Conservation (phyloP, 2,329 filamentous ascomycete genomes). For the Pseudogymnoascus sp. region DNA sequence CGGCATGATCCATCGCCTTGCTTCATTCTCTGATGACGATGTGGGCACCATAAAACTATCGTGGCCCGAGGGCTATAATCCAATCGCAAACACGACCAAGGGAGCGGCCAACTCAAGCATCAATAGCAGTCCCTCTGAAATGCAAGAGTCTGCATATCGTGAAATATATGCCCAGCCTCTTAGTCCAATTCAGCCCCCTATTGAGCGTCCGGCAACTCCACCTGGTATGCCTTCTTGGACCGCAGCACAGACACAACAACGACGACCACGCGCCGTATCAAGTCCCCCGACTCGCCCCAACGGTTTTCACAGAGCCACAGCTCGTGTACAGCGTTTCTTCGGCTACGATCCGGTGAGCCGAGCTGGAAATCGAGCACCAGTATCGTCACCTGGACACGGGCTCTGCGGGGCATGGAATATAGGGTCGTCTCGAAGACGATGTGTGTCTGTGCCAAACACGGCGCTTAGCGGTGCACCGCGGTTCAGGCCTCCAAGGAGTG, state of each 20-base stretch:
- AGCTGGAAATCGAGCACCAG: slow-evolving; percentile 13
- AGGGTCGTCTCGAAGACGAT: not conserved
- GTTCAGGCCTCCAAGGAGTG: slow-evolving; percentile 27
- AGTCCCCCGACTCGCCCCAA: slow-evolving; percentile 12
- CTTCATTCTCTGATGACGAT: not conserved
- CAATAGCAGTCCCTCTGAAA: not conserved
- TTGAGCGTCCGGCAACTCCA: slow-evolving; percentile 25
- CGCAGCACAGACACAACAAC: slow-evolving; percentile 19
- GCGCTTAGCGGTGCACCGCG: slow-evolving; percentile 18
- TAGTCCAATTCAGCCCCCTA: slow-evolving; percentile 24
- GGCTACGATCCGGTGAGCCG: slow-evolving; percentile 11
- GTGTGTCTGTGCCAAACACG: not conserved
- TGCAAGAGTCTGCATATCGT: slow-evolving; percentile 12
- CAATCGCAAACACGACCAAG: not conserved
- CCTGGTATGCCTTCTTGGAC: slow-evolving; percentile 31
- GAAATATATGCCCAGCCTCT: slow-evolving; percentile 28
- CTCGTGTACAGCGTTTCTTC: slow-evolving; percentile 12
- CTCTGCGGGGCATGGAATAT: not conserved
- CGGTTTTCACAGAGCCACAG: slow-evolving; percentile 8
- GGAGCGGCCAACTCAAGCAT: not conserved
- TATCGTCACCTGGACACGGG: not conserved
- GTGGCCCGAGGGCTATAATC: not conserved
- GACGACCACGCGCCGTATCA: not conserved
- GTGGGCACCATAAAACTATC: not conserved
- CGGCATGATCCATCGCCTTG: slow-evolving; percentile 1